These are phyloP conservation scores for Symmetrospora coprosmae DNA, from an alignment of 768 basidiomycete genomes.

Conservation along the genomic window DNA sequence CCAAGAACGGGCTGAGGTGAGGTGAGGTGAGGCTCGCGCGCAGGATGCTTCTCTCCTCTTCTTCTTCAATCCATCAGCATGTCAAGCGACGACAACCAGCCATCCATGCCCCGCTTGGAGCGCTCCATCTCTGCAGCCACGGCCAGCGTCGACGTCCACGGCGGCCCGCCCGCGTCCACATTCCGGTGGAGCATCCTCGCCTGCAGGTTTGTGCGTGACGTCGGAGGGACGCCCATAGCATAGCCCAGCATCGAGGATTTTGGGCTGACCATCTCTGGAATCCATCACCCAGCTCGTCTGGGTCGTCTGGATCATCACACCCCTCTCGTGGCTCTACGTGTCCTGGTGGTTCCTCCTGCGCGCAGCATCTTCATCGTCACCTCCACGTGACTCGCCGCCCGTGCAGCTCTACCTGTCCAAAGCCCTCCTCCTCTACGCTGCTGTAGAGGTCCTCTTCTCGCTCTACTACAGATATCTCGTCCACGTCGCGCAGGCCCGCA, in stretches of 20 bases:
- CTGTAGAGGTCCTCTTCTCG: slow-evolving; percentile 25
- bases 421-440: slow-evolving; percentile 21
- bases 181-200: not conserved
- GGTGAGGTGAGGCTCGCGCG: no score
- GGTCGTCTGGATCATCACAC: slow-evolving; percentile 27
- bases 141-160: not conserved
- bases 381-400: not conserved
- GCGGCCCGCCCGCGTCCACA: slow-evolving; percentile 3
- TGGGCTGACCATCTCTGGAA: not conserved
- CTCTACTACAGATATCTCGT: slow-evolving; percentile 26
- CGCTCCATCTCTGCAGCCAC: not conserved
- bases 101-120: not conserved
- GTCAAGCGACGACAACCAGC: no score
- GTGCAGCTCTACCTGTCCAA: slow-evolving; percentile 19
- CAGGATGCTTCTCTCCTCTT: no score
- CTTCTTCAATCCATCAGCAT: no score
- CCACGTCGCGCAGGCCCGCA: slow-evolving; percentile 11
- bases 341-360: slow-evolving; percentile 24
- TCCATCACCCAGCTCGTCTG: slow-evolving; percentile 1
- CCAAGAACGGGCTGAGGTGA: no score
- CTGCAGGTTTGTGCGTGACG: slow-evolving; percentile 11
- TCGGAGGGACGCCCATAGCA: no score
- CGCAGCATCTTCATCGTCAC: not conserved
- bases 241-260: not conserved
- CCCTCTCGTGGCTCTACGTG: slow-evolving; percentile 25